These are phyloP conservation scores for Arthrobotrys iridis DNA, from an alignment of 2,329 filamentous ascomycete species.

Conservation along the genomic window DNA sequence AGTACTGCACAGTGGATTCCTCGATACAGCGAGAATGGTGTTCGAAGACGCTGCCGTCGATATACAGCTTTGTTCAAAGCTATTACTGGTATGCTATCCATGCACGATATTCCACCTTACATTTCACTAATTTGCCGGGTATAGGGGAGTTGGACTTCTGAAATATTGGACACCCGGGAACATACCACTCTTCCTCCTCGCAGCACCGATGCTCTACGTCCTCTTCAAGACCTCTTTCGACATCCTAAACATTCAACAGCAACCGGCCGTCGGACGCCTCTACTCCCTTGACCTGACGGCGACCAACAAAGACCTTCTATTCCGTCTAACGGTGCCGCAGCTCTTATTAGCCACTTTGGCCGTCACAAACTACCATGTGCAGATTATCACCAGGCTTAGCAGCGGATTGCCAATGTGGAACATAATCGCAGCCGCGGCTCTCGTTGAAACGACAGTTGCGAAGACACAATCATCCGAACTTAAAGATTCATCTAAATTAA, in stretches of 20 bases:
- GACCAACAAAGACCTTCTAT: slow-evolving; percentile 59
- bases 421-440: slow-evolving; percentile 67
- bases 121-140: slow-evolving; percentile 55
- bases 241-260: slow-evolving; percentile 2
- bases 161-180: slow-evolving; percentile 91
- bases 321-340: slow-evolving; percentile 76
- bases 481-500: slow-evolving; percentile 49
- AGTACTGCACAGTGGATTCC: slow-evolving; percentile 24
- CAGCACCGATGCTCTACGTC: slow-evolving; percentile 77
- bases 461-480: slow-evolving; percentile 9
- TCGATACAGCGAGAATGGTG: slow-evolving; percentile 76
- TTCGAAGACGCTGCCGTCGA: slow-evolving; percentile 75
- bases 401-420: slow-evolving; percentile 93
- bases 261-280: background rate
- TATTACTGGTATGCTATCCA: slow-evolving; percentile 79
- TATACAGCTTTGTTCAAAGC: slow-evolving; percentile 88
- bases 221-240: slow-evolving; percentile 64
- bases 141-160: slow-evolving; percentile 86
- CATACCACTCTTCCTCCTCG: slow-evolving; percentile 85
- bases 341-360: slow-evolving; percentile 76
- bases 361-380: slow-evolving; percentile 85
- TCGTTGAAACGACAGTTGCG: slow-evolving; percentile 20
- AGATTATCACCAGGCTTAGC: slow-evolving; percentile 88
- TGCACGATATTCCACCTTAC: background rate
- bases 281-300: slow-evolving; percentile 25